These are phyloP conservation scores for Trichoderma polysporum DNA, from an alignment of 2,329 filamentous ascomycete genomes.

Conservation along the genomic window DNA sequence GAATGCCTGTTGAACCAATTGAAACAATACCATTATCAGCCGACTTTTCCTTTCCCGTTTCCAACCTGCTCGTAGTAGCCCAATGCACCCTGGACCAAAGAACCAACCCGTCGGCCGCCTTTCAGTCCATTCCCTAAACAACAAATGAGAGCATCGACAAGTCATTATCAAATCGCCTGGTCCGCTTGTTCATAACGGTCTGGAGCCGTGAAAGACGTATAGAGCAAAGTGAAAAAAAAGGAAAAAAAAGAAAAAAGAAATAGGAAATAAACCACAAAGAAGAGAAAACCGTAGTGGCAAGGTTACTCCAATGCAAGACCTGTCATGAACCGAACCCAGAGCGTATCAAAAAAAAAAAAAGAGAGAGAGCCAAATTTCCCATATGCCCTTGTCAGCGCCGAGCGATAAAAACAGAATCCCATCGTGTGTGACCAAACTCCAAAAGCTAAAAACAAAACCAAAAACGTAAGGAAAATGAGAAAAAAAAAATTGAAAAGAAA, in stretches of 20 bases:
- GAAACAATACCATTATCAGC: constrained; percentile 17
- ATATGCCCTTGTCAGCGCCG: constrained; percentile 19
- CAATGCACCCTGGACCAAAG: constrained; percentile 18
- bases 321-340: constrained; percentile 17
- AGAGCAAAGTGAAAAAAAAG: constrained; percentile 2
- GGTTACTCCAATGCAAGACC: constrained; percentile 12
- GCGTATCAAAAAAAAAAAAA: background rate
- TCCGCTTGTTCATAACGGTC: constrained; percentile 18
- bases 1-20: constrained; percentile 11
- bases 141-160: constrained; percentile 18
- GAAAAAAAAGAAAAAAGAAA: background rate
- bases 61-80: constrained; percentile 14
- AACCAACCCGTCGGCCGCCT: constrained; percentile 15
- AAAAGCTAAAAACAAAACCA: background rate
- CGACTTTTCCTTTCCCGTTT: constrained; percentile 14
- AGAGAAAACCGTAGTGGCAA: constrained; percentile 13
- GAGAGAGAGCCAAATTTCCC: constrained; percentile 4
- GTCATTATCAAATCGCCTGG: constrained; percentile 18
- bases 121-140: constrained; percentile 18
- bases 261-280: constrained; percentile 7
- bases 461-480: background rate
- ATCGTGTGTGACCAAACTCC: constrained; percentile 18
- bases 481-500: background rate
- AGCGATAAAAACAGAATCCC: constrained; percentile 2
- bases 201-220: constrained; percentile 17